Base-by-base conservation (phyloP, 163 green algal genomes). In the Chlorella variabilis region DNA sequence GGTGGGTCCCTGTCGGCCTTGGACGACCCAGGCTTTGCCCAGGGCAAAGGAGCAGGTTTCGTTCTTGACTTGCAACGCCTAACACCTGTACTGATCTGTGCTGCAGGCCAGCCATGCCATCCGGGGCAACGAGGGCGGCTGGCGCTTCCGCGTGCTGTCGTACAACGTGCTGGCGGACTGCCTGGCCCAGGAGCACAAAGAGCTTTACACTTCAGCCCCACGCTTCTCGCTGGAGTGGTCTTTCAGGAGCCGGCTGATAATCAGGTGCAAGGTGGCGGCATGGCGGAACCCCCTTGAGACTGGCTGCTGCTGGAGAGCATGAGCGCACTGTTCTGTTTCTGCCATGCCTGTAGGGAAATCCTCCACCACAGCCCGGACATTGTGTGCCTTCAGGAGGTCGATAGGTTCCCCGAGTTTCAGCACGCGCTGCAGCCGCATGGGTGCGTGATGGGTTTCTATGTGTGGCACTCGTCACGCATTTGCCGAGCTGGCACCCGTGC, bases 121-220 rank as follows among this genome's bases (percentile, higher is more conserved):
- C 54, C 54, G 15, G 18, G 23, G 20, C 18, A 6, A n/a, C 5
- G 8, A 31, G 20, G 18, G 29, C 5, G 8, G 27, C 7, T 71
- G 56, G 27, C 68, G 59, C 51, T 58, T 84, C 15, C 82, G 76
- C 17, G 63, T 96, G 4, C 89, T 93, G 80, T 87, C 78, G 20
- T 96, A 96, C 85, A 96, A 96, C 79, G 87, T 94, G 4, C 83
- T 96, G 18, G 93, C 93, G 8, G 93, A 96, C 45, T 74, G 79
- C 15, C 89, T 95, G 70, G 87, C 87, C 13, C 75, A 82, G 29
- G 71, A 88, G 42, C 87, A 92, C 78, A 29, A 51, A 11, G 69
- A 91, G 70, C 81, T 97, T 69, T 97, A 97, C 73, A 76, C 74
- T 38, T 84, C 87, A 29, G 86, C 93, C 33, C 91, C 90, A 4